A percentile compares a stretch with the other conserved stretches of the same genome.
These are phyloP conservation scores for Thelonectria blattea DNA, from an alignment of 2,329 filamentous ascomycete species.

Conservation along the genomic window DNA sequence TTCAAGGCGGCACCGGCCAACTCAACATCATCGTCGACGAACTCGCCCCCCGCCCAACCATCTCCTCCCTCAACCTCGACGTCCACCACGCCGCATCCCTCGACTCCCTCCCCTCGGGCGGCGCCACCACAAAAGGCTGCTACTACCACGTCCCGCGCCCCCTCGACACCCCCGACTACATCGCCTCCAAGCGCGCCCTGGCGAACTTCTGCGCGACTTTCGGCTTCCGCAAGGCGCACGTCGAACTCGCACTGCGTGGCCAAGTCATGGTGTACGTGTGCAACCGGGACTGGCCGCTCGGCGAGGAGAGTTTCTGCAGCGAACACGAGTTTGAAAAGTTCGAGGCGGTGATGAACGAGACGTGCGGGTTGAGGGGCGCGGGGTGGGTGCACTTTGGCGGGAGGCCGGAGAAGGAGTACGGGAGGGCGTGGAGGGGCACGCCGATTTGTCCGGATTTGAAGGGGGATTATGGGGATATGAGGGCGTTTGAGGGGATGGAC, in stretches of 20 bases:
- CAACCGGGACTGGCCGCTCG: neutral
- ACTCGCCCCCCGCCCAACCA: neutral
- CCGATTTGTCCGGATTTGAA: neutral
- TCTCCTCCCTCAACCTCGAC: neutral
- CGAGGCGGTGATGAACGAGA: slow-evolving; percentile 16
- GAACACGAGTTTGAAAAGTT: slow-evolving; percentile 17
- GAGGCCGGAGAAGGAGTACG: slow-evolving; percentile 20
- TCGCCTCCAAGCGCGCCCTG: slow-evolving; percentile 15
- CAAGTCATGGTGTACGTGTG: slow-evolving; percentile 21
- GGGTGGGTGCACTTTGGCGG: slow-evolving; percentile 2
- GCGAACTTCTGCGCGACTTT: slow-evolving; percentile 18
- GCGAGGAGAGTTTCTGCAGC: neutral
- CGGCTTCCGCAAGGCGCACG: slow-evolving; percentile 7
- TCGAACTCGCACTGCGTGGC: slow-evolving; percentile 16
- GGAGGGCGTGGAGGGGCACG: slow-evolving; percentile 14
- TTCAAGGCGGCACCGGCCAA: slow-evolving; percentile 8
- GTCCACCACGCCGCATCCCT: neutral
- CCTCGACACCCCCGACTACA: slow-evolving; percentile 14
- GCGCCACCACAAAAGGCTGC: slow-evolving; percentile 3
- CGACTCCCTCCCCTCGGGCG: neutral
- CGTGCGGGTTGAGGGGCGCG: slow-evolving; percentile 8
- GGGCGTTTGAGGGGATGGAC: neutral
- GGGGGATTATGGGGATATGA: neutral
- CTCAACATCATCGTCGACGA: slow-evolving; percentile 19
- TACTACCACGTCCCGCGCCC: slow-evolving; percentile 7